Conservation (phyloP, 2,329 filamentous ascomycete genomes). For the Sclerotinia trifoliorum region DNA sequence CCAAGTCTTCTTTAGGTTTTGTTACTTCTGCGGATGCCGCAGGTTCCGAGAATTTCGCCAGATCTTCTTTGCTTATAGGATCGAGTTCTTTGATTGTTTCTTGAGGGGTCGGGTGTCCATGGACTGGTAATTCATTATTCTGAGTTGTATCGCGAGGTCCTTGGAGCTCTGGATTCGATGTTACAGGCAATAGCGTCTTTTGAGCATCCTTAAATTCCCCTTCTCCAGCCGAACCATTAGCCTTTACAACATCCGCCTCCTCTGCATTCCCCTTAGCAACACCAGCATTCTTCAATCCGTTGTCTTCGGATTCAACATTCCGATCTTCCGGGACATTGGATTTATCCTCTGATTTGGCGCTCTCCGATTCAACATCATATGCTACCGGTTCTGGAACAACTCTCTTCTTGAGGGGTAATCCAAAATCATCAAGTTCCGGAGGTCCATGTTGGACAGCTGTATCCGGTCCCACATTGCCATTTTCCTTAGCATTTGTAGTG, state of each 20-base stretch:
- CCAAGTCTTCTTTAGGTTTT: slow-evolving; percentile 2
- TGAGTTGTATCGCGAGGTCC: slow-evolving; percentile 17
- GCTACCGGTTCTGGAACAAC: slow-evolving; percentile 38
- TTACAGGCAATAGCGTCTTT: slow-evolving; percentile 36
- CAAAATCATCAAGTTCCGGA: slow-evolving; percentile 66
- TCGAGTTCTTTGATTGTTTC: slow-evolving; percentile 24
- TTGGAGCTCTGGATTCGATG: slow-evolving; percentile 29
- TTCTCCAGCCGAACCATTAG: slow-evolving; percentile 40
- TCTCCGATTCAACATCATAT: slow-evolving; percentile 25
- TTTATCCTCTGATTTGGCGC: not conserved
- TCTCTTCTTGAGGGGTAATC: slow-evolving; percentile 60
- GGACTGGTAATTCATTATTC: slow-evolving; percentile 10
- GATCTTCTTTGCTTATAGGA: slow-evolving; percentile 15
- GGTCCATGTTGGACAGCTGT: slow-evolving; percentile 23
- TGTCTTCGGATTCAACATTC: slow-evolving; percentile 3
- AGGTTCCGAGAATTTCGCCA: slow-evolving; percentile 15
- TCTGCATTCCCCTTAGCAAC: not conserved
- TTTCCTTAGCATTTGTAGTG: slow-evolving; percentile 28
- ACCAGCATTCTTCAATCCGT: slow-evolving; percentile 18
- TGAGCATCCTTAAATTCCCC: slow-evolving; percentile 45
- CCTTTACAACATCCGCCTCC: slow-evolving; percentile 30
- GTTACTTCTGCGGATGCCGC: slow-evolving; percentile 9
- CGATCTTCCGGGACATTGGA: not conserved
- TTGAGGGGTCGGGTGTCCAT: slow-evolving; percentile 2
- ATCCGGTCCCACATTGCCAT: slow-evolving; percentile 27